Base-by-base conservation (phyloP, 73 alveolate species). In the Strombidium stylifer region DNA sequence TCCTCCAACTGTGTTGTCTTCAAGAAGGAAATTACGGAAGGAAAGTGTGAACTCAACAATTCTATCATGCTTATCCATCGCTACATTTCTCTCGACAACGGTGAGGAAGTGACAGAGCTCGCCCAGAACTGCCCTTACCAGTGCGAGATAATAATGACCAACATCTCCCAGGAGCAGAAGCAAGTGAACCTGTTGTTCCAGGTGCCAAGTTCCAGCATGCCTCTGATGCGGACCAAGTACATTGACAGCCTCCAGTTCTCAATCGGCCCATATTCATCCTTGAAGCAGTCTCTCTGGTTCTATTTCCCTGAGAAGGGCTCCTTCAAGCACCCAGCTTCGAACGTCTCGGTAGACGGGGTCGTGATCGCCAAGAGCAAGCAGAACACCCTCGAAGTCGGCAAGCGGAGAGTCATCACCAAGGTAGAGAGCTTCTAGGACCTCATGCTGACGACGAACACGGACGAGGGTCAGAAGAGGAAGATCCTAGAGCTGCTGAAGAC, bases 181-280 rank as follows among this genome's bases (percentile, higher is more conserved):
- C 82, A 81, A 11, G 80, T 91, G 70, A 66, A 81, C 23, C 77
- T 91, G 27, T 79, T 94, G 47, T 86, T 76, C 32, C 88, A 92
- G 81, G 59, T 89, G 24, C 99, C 99, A 34, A 90, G 90, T 73
- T 98, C 96, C 21, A 65, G 97, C 16, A 68, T 94, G 30, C 90
- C 97, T 50, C 80, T 94, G 20, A 42, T 67, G 18, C 47, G 77
- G 36, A 47, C 90, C 10, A 72, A 59, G 35, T 89, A 84, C 76
- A 56, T 87, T 15, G 83, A 89, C 52, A 70, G 95, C 0, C 60
- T 47, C 37, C 53, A 81, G 36, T 44, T 80, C 11, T 14, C 36
- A 27, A 81, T 93, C 62, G 52, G 76, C 24, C 75, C 94, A 12
- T 92, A 61, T 87, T 48, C 87, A 27, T 91, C 99, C 16, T 30